These are phyloP conservation scores for Nannochloropsis gaditana DNA, from an alignment of 108 stramenopile species.

Conservation along the genomic window DNA sequence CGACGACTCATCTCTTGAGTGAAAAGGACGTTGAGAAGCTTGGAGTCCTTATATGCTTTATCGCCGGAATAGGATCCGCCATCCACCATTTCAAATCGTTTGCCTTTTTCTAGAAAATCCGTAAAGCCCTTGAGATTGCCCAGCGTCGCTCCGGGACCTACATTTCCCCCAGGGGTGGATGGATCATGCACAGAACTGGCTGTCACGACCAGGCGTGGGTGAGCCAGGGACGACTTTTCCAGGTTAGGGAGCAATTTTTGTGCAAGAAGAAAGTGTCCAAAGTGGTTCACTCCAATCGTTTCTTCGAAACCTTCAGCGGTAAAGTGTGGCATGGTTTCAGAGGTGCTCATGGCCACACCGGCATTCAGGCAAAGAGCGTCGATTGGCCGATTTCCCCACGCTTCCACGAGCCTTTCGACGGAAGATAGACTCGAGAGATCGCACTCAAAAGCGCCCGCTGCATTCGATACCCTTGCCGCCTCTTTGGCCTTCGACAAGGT, in stretches of 20 bases:
- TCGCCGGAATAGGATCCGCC: conserved; percentile 38
- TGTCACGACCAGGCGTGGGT: conserved; percentile 41
- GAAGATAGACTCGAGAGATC: conserved; percentile 37
- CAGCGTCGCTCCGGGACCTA: conserved; percentile 33
- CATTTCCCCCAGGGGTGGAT: conserved; percentile 43
- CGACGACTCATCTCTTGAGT: conserved; percentile 39
- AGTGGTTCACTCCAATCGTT: conserved; percentile 90
- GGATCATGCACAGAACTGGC: conserved; percentile 49
- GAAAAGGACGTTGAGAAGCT: conserved; percentile 48
- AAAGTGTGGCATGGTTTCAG: conserved; percentile 2
- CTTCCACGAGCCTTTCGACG: conserved; percentile 26
- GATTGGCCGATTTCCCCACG: conserved; percentile 29
- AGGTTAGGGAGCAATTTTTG: conserved; percentile 76
- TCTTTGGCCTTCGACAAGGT: conserved; percentile 36
- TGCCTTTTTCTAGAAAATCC: conserved; percentile 24
- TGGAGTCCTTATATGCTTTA: conserved; percentile 45
- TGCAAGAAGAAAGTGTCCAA: conserved; percentile 87
- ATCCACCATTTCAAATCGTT: conserved; percentile 45
- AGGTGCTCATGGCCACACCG: conserved; percentile 4
- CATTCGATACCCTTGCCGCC: conserved; percentile 29
- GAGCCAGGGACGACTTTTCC: conserved; percentile 51
- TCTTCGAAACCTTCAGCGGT: conserved; percentile 95
- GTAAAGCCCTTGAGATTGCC: conserved; percentile 41
- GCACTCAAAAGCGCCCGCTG: conserved; percentile 40
- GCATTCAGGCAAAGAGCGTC: conserved; percentile 14